Base-by-base conservation (phyloP, 2,329 filamentous ascomycete species). In the Verticillium zaregamsianum region DNA sequence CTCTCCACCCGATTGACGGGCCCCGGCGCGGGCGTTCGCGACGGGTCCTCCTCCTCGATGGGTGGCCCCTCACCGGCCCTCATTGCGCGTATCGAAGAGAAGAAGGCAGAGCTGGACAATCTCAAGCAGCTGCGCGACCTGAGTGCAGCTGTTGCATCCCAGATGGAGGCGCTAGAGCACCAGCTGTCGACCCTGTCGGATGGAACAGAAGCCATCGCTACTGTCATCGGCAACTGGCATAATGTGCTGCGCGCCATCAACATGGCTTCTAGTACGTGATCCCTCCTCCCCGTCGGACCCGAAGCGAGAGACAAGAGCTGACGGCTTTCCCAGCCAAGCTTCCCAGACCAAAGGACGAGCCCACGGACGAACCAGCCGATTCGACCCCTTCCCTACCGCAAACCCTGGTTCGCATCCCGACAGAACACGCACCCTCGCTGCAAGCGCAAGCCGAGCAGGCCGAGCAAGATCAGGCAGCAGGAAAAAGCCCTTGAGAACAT, bases 201-300 rank as follows among this genome's bases (percentile, higher is more conserved):
- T 68, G 92, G 92, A 15, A 95, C 92, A 33, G 90, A 95, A 84
- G 91, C 90, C 63, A 92, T 96, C 69, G 91, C 92, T 45, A 85
- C 89, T n/a, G 91, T 96, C 25, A 80, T 96, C 72, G 86, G 89
- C 59, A 96, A 95, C 73, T 96, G 92, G 92, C 90, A 93, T 74
- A 93, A 92, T 68, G 91, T 96, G 66, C 82, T 96, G 63, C 83
- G 90, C 66, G 91, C 91, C 52, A 93, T 96, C 70, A 90, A 90
- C 71, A 93, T 95, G 90, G 92, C 92, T 64, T 93, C 90, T 63
- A 84, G 91, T 93, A 82, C 71, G 86, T 78, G 32, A 61, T 55
- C 12, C 6, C 25, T 28, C 14, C 7, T 40, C 25, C 25, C 37
- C 20, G 12, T 32, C 11, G 15, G 17, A 33, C 2, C 57, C 4